Percentiles rank a stretch among this genome's conserved stretches.
Evolutionary conservation across 1,284 basidiomycete species (phyloP).

Genomic region (Heterobasidion parviporum): DNA sequence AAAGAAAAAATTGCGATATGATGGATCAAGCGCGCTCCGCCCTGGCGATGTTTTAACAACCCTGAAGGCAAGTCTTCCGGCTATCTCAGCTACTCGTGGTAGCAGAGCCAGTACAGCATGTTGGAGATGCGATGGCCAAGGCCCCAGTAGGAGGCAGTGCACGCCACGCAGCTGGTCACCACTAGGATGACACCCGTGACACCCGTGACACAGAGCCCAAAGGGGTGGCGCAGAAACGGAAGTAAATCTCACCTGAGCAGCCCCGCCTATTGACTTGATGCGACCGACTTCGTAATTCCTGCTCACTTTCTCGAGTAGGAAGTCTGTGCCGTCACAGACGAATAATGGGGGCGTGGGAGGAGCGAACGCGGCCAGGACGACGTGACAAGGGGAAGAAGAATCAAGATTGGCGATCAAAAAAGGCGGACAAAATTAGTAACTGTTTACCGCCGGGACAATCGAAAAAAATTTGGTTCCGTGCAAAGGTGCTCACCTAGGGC

Average conservation of each 20-base stretch:
- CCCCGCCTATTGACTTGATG: conserved; percentile 66
- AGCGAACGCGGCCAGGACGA: neutral
- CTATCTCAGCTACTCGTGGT: no score
- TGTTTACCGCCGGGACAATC: neutral
- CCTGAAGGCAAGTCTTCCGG: no score
- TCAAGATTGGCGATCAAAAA: conserved; percentile 10
- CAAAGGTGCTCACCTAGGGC: conserved; percentile 52
- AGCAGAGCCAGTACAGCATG: no score
- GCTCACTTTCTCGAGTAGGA: conserved; percentile 64
- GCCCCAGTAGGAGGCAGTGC: no score
- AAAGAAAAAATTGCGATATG: neutral
- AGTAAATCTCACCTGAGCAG: conserved; percentile 48
- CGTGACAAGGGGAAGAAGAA: neutral
- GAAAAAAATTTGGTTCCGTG: neutral
- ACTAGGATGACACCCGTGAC: neutral
- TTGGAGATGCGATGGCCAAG: no score
- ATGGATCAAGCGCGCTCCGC: neutral
- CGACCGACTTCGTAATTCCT: conserved; percentile 57
- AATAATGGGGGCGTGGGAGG: neutral
- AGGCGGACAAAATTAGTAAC: conserved; percentile 13
- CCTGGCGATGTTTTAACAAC: neutral
- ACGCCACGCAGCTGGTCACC: no score
- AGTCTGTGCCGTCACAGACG: conserved; percentile 34
- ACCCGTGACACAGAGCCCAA: neutral
- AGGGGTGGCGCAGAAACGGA: conserved; percentile 6